phyloP scores from a whole-genome alignment of 371 early-diverging fungal species.

The Actinomortierella ambigua region DNA sequence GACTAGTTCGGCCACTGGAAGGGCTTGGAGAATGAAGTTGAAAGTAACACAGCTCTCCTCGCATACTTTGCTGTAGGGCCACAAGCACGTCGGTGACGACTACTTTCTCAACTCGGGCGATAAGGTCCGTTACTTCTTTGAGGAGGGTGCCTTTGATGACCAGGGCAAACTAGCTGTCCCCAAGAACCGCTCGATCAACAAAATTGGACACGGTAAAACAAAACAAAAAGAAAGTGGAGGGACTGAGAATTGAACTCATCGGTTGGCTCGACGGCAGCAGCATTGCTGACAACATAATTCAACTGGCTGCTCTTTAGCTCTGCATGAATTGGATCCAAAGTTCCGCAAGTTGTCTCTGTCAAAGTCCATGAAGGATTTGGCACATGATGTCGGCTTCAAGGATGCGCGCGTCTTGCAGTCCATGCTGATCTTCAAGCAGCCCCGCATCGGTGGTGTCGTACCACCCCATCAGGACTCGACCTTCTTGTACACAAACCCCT shows the following conservation, averaged over 20 bases:
- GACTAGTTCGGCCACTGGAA: no score
- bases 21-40: no score
- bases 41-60: no score
- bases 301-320: conserved; percentile 42
- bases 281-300: not conserved
- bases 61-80: conserved; percentile 36
- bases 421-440: conserved; percentile 92
- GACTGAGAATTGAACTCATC: no score
- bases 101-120: conserved; percentile 88
- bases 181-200: conserved; percentile 80
- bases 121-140: conserved; percentile 88
- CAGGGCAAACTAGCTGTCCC: conserved; percentile 65
- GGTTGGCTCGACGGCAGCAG: no score
- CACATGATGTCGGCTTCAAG: conserved; percentile 65
- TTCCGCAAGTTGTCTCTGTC: conserved; percentile 71
- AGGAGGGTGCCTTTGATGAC: conserved; percentile 79
- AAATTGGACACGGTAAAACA: conserved; percentile 86
- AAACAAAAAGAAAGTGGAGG: not conserved
- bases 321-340: conserved; percentile 79
- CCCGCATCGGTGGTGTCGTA: conserved; percentile 78
- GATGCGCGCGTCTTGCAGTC: conserved; percentile 85
- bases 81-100: conserved; percentile 82
- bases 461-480: conserved; percentile 89
- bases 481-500: conserved; percentile 88
- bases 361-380: conserved; percentile 57